Evolutionary conservation across 106 monocot species (phyloP), one percentile per base, ranked within the genome.

Genomic region (Narthecium ossifragum): DNA sequence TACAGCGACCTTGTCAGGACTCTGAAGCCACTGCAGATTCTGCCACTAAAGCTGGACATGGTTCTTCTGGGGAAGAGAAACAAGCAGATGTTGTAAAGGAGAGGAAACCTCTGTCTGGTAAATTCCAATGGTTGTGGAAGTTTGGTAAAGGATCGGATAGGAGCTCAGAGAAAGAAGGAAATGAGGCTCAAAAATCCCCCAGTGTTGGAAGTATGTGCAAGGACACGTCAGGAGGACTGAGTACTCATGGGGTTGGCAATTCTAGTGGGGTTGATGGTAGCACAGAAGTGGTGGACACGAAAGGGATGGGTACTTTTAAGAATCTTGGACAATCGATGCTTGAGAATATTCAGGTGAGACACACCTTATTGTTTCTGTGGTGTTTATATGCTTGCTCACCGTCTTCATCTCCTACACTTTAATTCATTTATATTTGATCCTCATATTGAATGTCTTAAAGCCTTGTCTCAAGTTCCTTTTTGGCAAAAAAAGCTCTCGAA

Each of bases 291-390:
- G 79, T 45, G 24, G 73, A 80, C 39, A 76, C 52, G 46, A 74
- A 74, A 47, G 43, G 63, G 17, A 55, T 70, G 47, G 59, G 47
- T 2, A 71, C 77, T 26, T 25, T 85, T 36, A 77, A 46, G 62
- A 71, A 66, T 64, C 58, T 85, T 8, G 85, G 80, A 10, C 66
- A 77, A 18, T 66, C 73, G 46, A 80, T 85, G 73, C 76, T 77
- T 26, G 77, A 85, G 32, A 85, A 85, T 37, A 80, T 85, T 59
- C 73, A 85, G 71, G 85, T 80, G 51, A 56, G 34, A 46, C 3
- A 11, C 18, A n/a, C n/a, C n/a, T n/a, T n/a, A n/a, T n/a, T n/a
- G n/a, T n/a, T n/a, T n/a, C n/a, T n/a, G n/a, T n/a, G n/a, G n/a
- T n/a, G n/a, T n/a, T n/a, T n/a, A n/a, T n/a, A n/a, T n/a, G n/a